A percentile compares a stretch with the other conserved stretches of the same genome.
Conservation (phyloP, 2,329 filamentous ascomycete species). For the Chaetomiaceae sp. region DNA sequence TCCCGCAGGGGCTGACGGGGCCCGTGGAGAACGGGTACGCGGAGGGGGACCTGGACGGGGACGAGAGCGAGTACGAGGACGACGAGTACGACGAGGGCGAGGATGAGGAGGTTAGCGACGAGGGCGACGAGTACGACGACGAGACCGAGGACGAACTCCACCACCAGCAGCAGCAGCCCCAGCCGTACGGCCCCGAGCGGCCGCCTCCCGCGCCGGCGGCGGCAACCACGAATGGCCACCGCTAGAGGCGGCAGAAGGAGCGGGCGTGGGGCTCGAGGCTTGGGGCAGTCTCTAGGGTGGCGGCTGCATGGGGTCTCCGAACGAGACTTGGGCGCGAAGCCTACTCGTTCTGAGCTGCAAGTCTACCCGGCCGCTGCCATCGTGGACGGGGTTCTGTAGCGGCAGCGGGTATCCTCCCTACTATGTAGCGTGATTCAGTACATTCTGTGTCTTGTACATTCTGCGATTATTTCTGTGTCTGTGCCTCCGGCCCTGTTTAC, state of each 20-base stretch:
- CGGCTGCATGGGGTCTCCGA: too few relatives aligned
- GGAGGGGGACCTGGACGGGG: conserved; percentile 58
- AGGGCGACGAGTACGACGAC: conserved; percentile 32
- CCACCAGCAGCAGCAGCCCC: conserved; percentile 32
- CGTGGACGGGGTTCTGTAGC: background rate
- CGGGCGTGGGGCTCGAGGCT: too few relatives aligned
- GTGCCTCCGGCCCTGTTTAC: too few relatives aligned
- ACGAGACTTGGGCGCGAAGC: too few relatives aligned
- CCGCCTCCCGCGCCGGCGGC: conserved; percentile 36
- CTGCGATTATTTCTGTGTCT: background rate
- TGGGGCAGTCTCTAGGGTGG: too few relatives aligned
- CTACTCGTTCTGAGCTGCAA: too few relatives aligned
- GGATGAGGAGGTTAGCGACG: conserved; percentile 43
- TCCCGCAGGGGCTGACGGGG: conserved; percentile 54
- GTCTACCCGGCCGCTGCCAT: too few relatives aligned
- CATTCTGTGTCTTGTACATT: background rate
- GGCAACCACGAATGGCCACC: conserved; percentile 38
- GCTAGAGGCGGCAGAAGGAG: conserved; percentile 21
- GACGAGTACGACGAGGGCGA: conserved; percentile 50
- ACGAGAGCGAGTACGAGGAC: conserved; percentile 62
- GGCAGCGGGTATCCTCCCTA: background rate
- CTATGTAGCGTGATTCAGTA: conserved; percentile 5
- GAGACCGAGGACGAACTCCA: conserved; percentile 36
- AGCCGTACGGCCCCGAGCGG: conserved; percentile 37
- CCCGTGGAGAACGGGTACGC: conserved; percentile 58